phyloP scores from a whole-genome alignment of 257 asterid genomes.

The Catharanthus roseus region DNA sequence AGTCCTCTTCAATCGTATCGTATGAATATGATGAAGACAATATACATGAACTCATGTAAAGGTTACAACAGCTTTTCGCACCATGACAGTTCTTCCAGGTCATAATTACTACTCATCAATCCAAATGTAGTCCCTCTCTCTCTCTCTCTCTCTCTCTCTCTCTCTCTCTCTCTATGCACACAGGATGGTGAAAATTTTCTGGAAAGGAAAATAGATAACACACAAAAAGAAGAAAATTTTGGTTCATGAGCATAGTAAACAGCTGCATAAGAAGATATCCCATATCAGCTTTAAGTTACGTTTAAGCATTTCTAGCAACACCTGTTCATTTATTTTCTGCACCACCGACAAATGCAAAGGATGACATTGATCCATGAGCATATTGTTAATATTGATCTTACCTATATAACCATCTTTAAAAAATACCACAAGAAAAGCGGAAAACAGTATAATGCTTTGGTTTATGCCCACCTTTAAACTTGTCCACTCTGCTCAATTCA shows the following conservation, averaged over 20 bases:
- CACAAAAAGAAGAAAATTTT: neutral
- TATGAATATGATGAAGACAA: neutral
- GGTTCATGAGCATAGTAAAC: conserved; percentile 13
- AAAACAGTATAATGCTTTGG: neutral
- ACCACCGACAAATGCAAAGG: conserved; percentile 30
- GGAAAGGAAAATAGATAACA: neutral
- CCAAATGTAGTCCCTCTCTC: neutral
- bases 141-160: too few species aligned
- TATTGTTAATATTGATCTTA: neutral
- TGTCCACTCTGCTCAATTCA: neutral
- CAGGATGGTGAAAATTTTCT: neutral
- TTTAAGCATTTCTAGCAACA: conserved; percentile 28
- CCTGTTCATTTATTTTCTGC: conserved; percentile 20
- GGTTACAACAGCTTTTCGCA: neutral
- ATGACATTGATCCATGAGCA: neutral
- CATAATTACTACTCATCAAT: neutral
- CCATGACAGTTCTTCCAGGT: neutral
- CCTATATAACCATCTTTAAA: neutral
- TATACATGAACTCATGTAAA: neutral
- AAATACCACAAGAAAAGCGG: neutral
- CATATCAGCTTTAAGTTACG: conserved; percentile 39
- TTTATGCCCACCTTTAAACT: neutral
- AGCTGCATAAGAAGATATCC: conserved; percentile 28
- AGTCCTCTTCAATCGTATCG: too few species aligned
- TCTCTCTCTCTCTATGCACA: too few species aligned